Base-by-base conservation (phyloP, 805 yeast species). In the Schwanniomyces polymorphus region DNA sequence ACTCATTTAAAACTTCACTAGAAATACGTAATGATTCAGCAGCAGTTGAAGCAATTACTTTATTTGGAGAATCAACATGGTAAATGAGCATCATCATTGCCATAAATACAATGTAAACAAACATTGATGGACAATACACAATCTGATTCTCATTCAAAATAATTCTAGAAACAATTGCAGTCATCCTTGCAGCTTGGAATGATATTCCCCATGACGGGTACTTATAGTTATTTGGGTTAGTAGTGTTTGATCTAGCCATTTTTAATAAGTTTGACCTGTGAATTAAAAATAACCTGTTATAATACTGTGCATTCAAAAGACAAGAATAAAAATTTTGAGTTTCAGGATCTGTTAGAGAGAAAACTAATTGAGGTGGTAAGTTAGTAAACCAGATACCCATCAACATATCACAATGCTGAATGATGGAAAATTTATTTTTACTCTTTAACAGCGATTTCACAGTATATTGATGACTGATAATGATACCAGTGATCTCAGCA, bases 171-270 rank as follows among this genome's bases (percentile, higher is more conserved):
- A 88, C 82, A 38, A 79, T 72, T 5, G 87, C 78, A 51, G 87
- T 82, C 81, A 85, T 82, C 56, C 88, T 80, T 0, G 94, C 90
- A 0, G 91, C 88, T 63, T 85, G 89, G 72, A 86, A 86, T 2
- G 90, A 86, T 47, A 86, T 85, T 8, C 91, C 88, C 85, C 88
- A 82, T n/a, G 86, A 80, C 5, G 89, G 88, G 59, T 82, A 83
- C 54, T 60, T 73, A 66, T 66, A 75, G 58, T 71, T 75, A 52
- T 63, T 67, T 12, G 76, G 75, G 45, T 65, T 64, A 1, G 74
- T 64, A 2, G 74, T 65, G 9, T 67, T 63, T 21, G 73, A 65
- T 46, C 67, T 57, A 16, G 78, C 78, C 78, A 73, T 74, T 48
- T 78, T 68, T 29, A 79, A 66, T 57, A 85, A 79, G 56, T 85